phyloP scores from a whole-genome alignment of 148 eudicot genomes.

The Bassia scoparia region DNA sequence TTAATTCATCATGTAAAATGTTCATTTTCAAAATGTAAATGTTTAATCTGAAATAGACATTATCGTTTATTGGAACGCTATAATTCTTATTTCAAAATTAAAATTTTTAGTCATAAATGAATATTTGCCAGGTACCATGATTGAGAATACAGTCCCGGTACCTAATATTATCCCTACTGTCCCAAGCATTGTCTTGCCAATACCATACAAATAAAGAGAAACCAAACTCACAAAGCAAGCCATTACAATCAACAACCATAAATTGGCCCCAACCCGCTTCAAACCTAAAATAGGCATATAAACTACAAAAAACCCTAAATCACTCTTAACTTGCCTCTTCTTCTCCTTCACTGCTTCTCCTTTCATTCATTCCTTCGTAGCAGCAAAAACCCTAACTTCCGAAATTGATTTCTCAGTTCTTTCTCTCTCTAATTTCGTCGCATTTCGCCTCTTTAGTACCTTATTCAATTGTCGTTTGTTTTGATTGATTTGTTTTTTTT shows the following conservation, averaged over 20 bases:
- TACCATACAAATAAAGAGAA: too few relatives aligned
- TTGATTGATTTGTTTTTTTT: not conserved
- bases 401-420: constrained; percentile 21
- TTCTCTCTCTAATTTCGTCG: not conserved
- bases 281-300: too few relatives aligned
- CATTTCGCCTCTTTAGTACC: not conserved
- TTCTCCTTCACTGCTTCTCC: not conserved
- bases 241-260: not conserved
- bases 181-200: too few relatives aligned
- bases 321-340: not conserved
- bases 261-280: not conserved
- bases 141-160: too few relatives aligned
- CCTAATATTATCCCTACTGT: too few relatives aligned
- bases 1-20: too few relatives aligned
- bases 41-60: too few relatives aligned
- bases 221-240: not conserved
- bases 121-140: too few relatives aligned
- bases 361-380: not conserved
- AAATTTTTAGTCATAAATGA: too few relatives aligned
- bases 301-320: constrained; percentile 26
- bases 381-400: constrained; percentile 4
- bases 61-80: too few relatives aligned
- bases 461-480: not conserved
- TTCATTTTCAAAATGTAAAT: too few relatives aligned
- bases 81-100: too few relatives aligned